Evolutionary conservation across 1,284 basidiomycete species (phyloP).

Genomic region (Melampsora abietis-canadensis): DNA sequence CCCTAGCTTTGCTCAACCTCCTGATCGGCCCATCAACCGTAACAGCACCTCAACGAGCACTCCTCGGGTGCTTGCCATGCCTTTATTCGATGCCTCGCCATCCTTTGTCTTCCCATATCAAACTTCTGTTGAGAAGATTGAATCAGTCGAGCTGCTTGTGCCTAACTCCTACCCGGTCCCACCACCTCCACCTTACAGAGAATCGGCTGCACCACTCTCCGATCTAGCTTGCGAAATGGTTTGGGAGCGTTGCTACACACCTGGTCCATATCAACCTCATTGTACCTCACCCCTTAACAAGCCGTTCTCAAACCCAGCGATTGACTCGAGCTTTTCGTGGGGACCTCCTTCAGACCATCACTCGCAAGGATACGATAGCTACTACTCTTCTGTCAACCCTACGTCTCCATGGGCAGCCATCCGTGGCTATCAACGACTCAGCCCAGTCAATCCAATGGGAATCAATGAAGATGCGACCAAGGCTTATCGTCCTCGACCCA

Average conservation of each 20-base stretch:
- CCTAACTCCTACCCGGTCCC: constrained; percentile 34
- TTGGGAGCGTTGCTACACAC: constrained; percentile 26
- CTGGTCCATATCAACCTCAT: not conserved
- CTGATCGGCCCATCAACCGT: constrained; percentile 23
- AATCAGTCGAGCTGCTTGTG: not conserved
- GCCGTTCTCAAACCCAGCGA: not conserved
- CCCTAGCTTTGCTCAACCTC: constrained; percentile 33
- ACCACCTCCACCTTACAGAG: constrained; percentile 31
- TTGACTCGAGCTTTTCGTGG: not conserved
- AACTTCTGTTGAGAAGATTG: not conserved
- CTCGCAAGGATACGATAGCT: not conserved
- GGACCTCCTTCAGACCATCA: not conserved
- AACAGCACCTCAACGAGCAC: not conserved
- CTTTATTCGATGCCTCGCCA: not conserved
- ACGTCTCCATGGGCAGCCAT: not conserved
- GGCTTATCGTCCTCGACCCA: not conserved
- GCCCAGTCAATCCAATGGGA: constrained; percentile 8
- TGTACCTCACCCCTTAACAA: not conserved
- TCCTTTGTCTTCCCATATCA: constrained; percentile 2
- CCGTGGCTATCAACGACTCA: not conserved
- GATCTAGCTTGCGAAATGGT: constrained; percentile 36
- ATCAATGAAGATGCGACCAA: constrained; percentile 31
- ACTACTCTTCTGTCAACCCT: no score
- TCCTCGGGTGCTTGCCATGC: not conserved
- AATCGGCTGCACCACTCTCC: constrained; percentile 29